Base-by-base conservation (phyloP, 1,284 basidiomycete species). In the Erythrobasidium hasegawianum region DNA sequence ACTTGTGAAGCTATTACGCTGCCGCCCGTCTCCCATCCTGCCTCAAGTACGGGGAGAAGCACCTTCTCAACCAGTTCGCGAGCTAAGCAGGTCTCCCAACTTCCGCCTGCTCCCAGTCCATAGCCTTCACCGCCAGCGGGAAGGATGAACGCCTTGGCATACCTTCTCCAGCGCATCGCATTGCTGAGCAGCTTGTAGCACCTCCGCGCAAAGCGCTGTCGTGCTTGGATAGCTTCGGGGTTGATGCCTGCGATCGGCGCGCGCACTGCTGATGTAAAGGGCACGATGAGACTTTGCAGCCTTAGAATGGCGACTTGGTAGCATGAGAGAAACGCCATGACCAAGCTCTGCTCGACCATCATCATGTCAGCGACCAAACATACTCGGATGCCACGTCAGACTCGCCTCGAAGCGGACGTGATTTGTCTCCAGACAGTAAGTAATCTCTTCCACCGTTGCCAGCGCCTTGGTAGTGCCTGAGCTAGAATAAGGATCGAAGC, bases 11-110 rank as follows among this genome's bases (percentile, higher is more conserved):
- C 81, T 68, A 85, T 79, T 54, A 85, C 84, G 74, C 87, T 83
- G 1, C 90, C 92, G 16, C 93, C 92, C 38, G 89, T 87, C 38
- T 90, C 88, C 93, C 93, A 96, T 5, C 87, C 87, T 62, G 81
- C 83, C 69, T 85, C 83, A 5, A 91, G 84, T 18, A 90, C 81
- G 1, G 84, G 84, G 53, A 88, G 72, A 55, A 94, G 81, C 68
- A 16, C 91, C 76, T 66, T 80, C 16, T 79, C 81, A 14, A 85
- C 81, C 50, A 90, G 77, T 67, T 82, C 79, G 2, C 81, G 82
- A 14, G 86, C 76, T 1, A 84, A 82, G 69, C 83, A 83, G 53
- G 82, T 81, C 67, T 87, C 86, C 13, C 84, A 84, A 1, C 49
- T 59, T 27, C 29, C 56, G 0, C 69, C 71, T 16, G 38, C 57